A percentile compares a stretch with the other conserved stretches of the same genome.
phyloP scores from a whole-genome alignment of 257 asterid genomes.

The Solanum ossicruentum region DNA sequence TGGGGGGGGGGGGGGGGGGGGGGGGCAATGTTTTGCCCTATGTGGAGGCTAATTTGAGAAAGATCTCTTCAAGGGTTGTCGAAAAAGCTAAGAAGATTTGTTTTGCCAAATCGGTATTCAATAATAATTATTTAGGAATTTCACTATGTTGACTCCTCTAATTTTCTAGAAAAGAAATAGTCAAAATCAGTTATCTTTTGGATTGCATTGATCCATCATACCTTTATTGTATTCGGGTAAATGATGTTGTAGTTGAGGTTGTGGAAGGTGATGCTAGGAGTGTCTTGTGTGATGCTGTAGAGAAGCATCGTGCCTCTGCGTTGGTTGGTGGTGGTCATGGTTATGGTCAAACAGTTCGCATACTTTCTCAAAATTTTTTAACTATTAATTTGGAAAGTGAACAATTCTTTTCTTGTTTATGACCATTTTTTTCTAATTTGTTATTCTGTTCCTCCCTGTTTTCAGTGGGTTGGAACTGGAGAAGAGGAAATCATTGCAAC shows the following conservation, averaged over 20 bases:
- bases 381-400: too few relatives aligned
- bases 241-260: constrained; percentile 29
- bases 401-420: too few relatives aligned
- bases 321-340: constrained; percentile 87
- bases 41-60: constrained; percentile 60
- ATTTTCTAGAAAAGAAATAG: too few relatives aligned
- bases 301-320: constrained; percentile 59
- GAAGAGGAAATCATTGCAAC: too few relatives aligned
- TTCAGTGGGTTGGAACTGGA: too few relatives aligned
- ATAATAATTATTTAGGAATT: not conserved
- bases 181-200: too few relatives aligned
- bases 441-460: too few relatives aligned
- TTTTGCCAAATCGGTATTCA: constrained; percentile 41
- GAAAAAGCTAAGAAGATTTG: constrained; percentile 57
- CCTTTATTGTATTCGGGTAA: constrained; percentile 26
- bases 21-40: constrained; percentile 53
- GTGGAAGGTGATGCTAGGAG: constrained; percentile 83
- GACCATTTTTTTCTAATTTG: too few relatives aligned
- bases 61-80: constrained; percentile 46
- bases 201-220: too few relatives aligned
- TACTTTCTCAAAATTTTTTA: too few relatives aligned
- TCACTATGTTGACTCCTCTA: too few relatives aligned
- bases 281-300: constrained; percentile 81
- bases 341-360: constrained; percentile 25
- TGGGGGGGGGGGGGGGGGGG: too few relatives aligned